Conservation (phyloP, 129 eudicot genomes). For the Flaveria brownii region DNA sequence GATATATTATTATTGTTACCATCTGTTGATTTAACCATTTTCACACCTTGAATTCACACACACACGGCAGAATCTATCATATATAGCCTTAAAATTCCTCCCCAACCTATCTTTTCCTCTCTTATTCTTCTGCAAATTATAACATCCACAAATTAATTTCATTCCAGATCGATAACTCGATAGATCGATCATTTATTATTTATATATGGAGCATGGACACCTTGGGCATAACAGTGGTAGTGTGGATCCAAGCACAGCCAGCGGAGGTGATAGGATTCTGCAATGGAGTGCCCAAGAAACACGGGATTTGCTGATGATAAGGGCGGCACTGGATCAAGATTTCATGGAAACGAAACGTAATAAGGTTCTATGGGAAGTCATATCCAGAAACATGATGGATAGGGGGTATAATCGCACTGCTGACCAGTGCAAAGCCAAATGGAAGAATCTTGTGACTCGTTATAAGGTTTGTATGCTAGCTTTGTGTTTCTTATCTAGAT, state of each 20-base stretch:
- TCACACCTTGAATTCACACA: conserved; percentile 68
- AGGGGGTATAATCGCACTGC: conserved; percentile 74
- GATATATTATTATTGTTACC: neutral
- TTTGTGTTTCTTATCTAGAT: too few species aligned
- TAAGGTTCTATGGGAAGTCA: conserved; percentile 79
- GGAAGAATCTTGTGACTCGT: conserved; percentile 91
- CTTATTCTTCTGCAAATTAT: conserved; percentile 15
- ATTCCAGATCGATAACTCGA: neutral
- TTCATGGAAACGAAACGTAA: conserved; percentile 88
- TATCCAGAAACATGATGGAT: conserved; percentile 68
- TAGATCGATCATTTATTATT: neutral
- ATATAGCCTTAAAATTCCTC: conserved; percentile 26
- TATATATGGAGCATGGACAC: conserved; percentile 35
- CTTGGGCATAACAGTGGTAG: conserved; percentile 41
- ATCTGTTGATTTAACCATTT: conserved; percentile 21
- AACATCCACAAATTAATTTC: conserved; percentile 16
- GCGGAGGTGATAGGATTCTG: conserved; percentile 62
- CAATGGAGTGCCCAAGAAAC: conserved; percentile 95
- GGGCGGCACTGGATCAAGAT: conserved; percentile 68
- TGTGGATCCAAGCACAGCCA: conserved; percentile 37
- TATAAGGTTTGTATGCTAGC: conserved; percentile 54
- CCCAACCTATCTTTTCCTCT: conserved; percentile 29
- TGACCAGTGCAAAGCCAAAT: conserved; percentile 90
- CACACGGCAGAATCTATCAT: conserved; percentile 30
- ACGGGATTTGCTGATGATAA: conserved; percentile 63